Conservation (phyloP, 345 rosid species). For the Lepidium africanum region DNA sequence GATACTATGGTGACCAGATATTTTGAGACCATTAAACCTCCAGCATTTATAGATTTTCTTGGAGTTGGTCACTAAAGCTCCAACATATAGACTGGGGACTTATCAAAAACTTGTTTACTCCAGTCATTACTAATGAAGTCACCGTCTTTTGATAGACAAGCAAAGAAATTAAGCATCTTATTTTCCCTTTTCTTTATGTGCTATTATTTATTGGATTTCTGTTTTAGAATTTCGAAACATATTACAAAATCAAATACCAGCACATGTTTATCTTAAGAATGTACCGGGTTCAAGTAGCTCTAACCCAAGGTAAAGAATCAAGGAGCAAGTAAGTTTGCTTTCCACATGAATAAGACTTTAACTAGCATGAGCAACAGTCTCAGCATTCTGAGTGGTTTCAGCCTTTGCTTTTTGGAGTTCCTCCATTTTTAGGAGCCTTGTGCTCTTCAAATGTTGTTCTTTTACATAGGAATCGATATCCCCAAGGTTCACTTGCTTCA, state of each 20-base stretch:
- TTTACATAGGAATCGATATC: background rate
- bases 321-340: background rate
- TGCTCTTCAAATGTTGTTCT: background rate
- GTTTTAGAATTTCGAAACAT: background rate
- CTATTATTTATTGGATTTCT: background rate
- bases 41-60: conserved; percentile 58
- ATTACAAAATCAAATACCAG: background rate
- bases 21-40: conserved; percentile 15
- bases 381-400: background rate
- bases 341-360: background rate
- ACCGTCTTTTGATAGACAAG: background rate
- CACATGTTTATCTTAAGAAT: background rate
- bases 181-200: conserved; percentile 2
- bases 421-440: conserved; percentile 13
- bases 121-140: conserved; percentile 5
- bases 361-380: background rate
- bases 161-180: background rate
- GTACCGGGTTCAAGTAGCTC: background rate
- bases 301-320: background rate
- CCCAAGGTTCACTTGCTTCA: conserved; percentile 14
- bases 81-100: conserved; percentile 4
- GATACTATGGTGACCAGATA: conserved; percentile 17
- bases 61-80: conserved; percentile 37
- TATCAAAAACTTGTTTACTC: conserved; percentile 10
- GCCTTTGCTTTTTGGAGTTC: conserved; percentile 19